Base-by-base conservation (phyloP, 306 rosid genomes). In the Vachellia collinsii region DNA sequence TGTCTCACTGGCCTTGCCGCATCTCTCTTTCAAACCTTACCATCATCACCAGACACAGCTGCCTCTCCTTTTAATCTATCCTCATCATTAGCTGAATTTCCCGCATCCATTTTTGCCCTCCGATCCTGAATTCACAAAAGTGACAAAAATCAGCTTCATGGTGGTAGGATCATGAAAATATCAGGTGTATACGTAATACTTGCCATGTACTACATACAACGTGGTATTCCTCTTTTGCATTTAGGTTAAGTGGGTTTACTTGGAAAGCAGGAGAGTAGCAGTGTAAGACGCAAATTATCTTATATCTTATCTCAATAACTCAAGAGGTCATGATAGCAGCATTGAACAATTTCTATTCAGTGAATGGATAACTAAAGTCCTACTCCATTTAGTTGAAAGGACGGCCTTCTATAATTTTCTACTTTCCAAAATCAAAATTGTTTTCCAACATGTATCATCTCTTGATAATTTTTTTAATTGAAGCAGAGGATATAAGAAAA, bases 71-170 rank as follows among this genome's bases (percentile, higher is more conserved):
- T 86, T 46, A 34, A 47, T 20, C 42, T 77, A 68, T 74, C 78
- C 66, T 72, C 78, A 65, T 80, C 75, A 50, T 67, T 75, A 41
- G 79, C 70, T 74, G 77, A 70, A 65, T 53, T 65, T 38, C 72
- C 78, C 41, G 83, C 47, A 23, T 77, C 88, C 81, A 43, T 83
- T 43, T 62, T 77, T 11, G 82, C 65, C 62, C 66, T 79, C 10
- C 75, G 88, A 79, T 88, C 88, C 92, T 90, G 58, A 69, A 65
- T 72, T 16, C 77, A 69, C 25, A 75, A 12, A 11, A 77, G 82
- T 75, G 34, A 69, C 50, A 53, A 63, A 47, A 76, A 11, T 43
- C 42, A 50, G 38, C 17, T 25, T 59, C 23, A 53, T 5, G 48
- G 13, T 51, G 19, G n/a, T 63, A 7, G 22, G 78, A 39, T 11